Evolutionary conservation across 1,284 basidiomycete genomes (phyloP), one percentile per base, ranked within the genome.

Genomic region (Coniophora puteana): DNA sequence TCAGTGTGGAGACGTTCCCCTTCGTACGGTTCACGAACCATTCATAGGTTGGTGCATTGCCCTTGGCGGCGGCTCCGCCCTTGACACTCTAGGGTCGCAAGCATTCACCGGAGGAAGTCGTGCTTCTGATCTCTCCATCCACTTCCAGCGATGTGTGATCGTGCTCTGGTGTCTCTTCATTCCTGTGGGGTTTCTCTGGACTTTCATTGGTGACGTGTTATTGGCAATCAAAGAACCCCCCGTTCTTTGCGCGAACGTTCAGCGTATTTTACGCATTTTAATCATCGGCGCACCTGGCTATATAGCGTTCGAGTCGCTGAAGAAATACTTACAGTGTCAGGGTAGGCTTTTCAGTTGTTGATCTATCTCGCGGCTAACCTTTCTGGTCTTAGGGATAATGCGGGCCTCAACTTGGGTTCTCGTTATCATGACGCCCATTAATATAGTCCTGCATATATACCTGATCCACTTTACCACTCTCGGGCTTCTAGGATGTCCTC

Each of bases 251-350:
- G 59, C 57, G 36, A 72, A 80, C 49, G 81, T 83, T 0, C 80
- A 87, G 52, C 52, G 52, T 13, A 84, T 83, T 52, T 63, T 87
- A 48, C 74, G 83, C 8, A 55, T 87, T 18, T 61, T 89, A 36
- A 69, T 78, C 36, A 41, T 78, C 28, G 83, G 78, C 2, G 81
- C 78, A 0, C 84, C 86, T 1, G 84, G 74, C 5, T 87, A 85
- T 53, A 76, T 88, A 46, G 82, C 76, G 7, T 89, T 88, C 45
- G 85, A 88, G 58, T 80, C 76, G 40, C 62, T 86, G 50, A 88
- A 87, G 59, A 88, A 85, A 60, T 88, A 87, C 59, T 57, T 88
- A 17, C 84, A 88, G 56, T 85, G 84, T 44, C 84, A 88, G 68
- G 84, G 84, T 81, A 49, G 46, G 68, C 51, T 17, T 26, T 20